A percentile compares a stretch with the other conserved stretches of the same genome.
Evolutionary conservation across 2,329 filamentous ascomycete species (phyloP).

Genomic region (Emericellopsis atlantica): DNA sequence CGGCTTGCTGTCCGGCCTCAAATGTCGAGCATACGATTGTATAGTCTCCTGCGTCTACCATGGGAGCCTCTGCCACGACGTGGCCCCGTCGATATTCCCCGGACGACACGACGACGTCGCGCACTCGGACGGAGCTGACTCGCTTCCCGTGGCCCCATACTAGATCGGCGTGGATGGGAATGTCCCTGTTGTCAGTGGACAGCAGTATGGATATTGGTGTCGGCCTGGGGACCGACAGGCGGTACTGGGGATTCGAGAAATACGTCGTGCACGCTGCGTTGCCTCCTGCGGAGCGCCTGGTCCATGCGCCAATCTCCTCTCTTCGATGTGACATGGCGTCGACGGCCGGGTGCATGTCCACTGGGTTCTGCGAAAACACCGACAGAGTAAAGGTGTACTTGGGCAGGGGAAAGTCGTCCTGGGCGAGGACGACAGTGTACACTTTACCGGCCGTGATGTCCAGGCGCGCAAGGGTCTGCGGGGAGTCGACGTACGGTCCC

Average conservation of each 20-base stretch:
- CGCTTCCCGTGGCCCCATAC: conserved; percentile 67
- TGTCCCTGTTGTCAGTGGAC: conserved; percentile 49
- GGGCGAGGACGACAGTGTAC: conserved; percentile 57
- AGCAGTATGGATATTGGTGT: conserved; percentile 63
- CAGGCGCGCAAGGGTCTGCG: conserved; percentile 75
- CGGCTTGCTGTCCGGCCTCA: conserved; percentile 62
- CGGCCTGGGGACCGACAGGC: conserved; percentile 40
- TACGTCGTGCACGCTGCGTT: conserved; percentile 68
- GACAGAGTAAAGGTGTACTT: conserved; percentile 80
- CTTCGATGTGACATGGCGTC: conserved; percentile 45
- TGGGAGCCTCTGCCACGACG: conserved; percentile 50
- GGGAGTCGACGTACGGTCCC: conserved; percentile 85
- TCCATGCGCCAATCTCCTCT: conserved; percentile 61
- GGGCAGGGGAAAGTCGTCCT: conserved; percentile 62
- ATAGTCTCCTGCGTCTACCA: conserved; percentile 61
- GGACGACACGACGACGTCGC: conserved; percentile 71
- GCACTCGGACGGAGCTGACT: conserved; percentile 53
- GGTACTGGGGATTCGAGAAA: conserved; percentile 79
- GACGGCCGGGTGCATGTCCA: conserved; percentile 49
- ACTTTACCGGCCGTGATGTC: conserved; percentile 21
- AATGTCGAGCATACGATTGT: conserved; percentile 88
- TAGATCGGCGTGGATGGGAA: conserved; percentile 75
- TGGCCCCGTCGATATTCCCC: conserved; percentile 81
- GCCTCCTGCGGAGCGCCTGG: conserved; percentile 66
- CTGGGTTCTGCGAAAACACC: conserved; percentile 55